Evolutionary conservation across 345 rosid genomes (phyloP).

Genomic region (Melaleuca quinquenervia): DNA sequence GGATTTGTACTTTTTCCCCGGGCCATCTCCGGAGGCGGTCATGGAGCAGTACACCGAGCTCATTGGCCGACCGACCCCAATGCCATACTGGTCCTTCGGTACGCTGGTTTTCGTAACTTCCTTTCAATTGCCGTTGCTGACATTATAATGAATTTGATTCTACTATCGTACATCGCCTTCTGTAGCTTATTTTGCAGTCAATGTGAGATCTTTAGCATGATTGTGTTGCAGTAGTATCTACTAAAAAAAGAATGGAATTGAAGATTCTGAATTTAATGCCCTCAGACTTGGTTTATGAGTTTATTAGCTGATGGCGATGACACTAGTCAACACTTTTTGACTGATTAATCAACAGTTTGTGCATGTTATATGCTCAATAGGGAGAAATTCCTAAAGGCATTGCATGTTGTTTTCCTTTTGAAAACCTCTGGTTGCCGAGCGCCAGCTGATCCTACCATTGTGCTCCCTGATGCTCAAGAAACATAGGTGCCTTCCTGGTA

Average conservation of each 20-base stretch:
- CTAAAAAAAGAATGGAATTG: background rate
- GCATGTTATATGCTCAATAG: background rate
- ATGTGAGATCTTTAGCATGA: too few species aligned
- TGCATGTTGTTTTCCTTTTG: background rate
- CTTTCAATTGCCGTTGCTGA: background rate
- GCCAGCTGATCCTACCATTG: background rate
- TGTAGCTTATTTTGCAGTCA: background rate
- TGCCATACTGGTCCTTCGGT: constrained; percentile 86
- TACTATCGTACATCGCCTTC: background rate
- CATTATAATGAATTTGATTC: background rate
- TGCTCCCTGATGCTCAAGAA: background rate
- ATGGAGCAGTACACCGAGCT: constrained; percentile 55
- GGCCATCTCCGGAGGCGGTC: constrained; percentile 43
- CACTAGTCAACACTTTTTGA: too few species aligned
- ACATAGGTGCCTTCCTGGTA: background rate
- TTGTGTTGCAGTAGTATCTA: too few species aligned
- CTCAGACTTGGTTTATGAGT: background rate
- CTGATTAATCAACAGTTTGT: too few species aligned
- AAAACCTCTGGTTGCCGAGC: background rate
- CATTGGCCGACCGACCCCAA: constrained; percentile 60
- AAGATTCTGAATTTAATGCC: background rate
- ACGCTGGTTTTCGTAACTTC: background rate
- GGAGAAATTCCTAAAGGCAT: background rate
- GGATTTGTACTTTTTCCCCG: constrained; percentile 48
- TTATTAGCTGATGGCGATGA: background rate